Base-by-base conservation (phyloP, 177 flowering plant species). In the Vitis hybrid region DNA sequence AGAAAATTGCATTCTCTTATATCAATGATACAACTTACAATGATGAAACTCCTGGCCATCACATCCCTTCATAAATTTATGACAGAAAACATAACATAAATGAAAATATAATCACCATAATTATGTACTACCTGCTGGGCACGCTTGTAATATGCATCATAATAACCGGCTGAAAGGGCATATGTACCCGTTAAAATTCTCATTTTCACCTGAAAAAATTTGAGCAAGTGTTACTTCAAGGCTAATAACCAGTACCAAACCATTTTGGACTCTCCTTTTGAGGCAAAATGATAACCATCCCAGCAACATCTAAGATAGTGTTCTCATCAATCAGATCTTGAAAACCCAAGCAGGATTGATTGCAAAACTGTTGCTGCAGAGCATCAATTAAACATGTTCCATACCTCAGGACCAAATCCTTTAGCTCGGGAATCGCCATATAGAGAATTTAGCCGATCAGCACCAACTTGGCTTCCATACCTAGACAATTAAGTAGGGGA, bases 141-240 rank as follows among this genome's bases (percentile, higher is more conserved):
- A 76, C 96, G 93, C 80, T 95, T 95, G 87, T 95, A 95, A 79
- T 93, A 95, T 62, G 96, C 98, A 89, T 95, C 99, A 85, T 91
- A 95, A 79, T 95, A 95, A 68, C 99, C 99, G 79, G 97, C 93
- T 48, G 99, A 95, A 72, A 95, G 96, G 56, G 96, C 98, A 83
- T 91, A 95, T 51, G 98, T 95, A 67, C 99, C 99, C 93, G 84
- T 95, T 56, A 95, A 76, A 72, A 95, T 93, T 84, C 99, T 89
- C 94, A 81, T 91, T 81, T 95, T 93, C 40, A 95, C 99, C 99
- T 95, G 87, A 52, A 74, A 14, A 76, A 27, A 24, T 7, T 32
- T 40, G 46, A 1, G 61, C 59, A 27, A 14, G 56, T 1, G 4
- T 21, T 64, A 14, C 8, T 40, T 65, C 40, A 59, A 21, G 27